Evolutionary conservation across 495 filamentous ascomycete genomes (phyloP).

Genomic region (Penicillium taxi): DNA sequence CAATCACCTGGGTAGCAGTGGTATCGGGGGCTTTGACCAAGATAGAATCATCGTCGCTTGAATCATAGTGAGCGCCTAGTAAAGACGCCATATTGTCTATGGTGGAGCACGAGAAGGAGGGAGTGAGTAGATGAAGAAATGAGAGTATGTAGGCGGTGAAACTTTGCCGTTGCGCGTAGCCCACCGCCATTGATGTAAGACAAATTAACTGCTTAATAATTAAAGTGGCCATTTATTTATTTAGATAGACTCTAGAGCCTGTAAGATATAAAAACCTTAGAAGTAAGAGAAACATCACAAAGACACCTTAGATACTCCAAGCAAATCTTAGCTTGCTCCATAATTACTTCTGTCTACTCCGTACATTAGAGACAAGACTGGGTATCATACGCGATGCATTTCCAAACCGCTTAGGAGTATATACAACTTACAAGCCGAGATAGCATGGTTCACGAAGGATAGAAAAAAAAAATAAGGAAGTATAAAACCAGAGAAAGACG

Average conservation of each 20-base stretch:
- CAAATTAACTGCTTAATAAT: too few species aligned
- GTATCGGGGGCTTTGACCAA: slow-evolving; percentile 19
- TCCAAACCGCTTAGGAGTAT: slow-evolving; percentile 36
- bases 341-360: not conserved
- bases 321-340: too few species aligned
- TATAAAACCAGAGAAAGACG: slow-evolving; percentile 7
- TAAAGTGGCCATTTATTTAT: too few species aligned
- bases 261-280: too few species aligned
- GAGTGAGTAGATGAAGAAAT: slow-evolving; percentile 3
- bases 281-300: not conserved
- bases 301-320: too few species aligned
- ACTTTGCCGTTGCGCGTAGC: too few species aligned
- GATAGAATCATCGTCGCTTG: slow-evolving; percentile 37
- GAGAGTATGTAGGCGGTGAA: slow-evolving; percentile 16
- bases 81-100: slow-evolving; percentile 38
- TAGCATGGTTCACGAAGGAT: slow-evolving; percentile 28
- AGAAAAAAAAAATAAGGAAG: slow-evolving; percentile 16
- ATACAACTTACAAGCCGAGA: slow-evolving; percentile 37
- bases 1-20: slow-evolving; percentile 38
- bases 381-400: slow-evolving; percentile 42
- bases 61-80: slow-evolving; percentile 44
- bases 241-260: too few species aligned
- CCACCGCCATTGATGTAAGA: too few species aligned
- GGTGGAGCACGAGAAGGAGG: slow-evolving; percentile 2
- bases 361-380: slow-evolving; percentile 9